Evolutionary conservation across 2,329 filamentous ascomycete species (phyloP).

Genomic region (Colletotrichum sp.): DNA sequence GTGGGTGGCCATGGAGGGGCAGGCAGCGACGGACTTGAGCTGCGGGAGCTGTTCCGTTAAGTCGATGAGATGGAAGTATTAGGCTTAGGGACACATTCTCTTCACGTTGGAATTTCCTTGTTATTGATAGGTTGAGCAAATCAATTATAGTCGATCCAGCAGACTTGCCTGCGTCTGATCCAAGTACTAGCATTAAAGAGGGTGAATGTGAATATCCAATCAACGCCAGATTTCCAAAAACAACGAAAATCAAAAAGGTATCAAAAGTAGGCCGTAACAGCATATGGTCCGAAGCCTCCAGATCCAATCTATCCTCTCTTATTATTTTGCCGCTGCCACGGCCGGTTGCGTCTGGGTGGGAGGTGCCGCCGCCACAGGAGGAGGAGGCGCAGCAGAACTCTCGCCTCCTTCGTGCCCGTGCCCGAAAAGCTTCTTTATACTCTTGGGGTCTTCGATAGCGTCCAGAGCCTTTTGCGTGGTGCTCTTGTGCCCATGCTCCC

Average conservation of each 20-base stretch:
- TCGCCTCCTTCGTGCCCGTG: conserved; percentile 1
- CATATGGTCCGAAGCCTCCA: neutral
- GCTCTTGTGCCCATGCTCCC: conserved; percentile 48
- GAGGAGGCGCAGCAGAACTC: neutral
- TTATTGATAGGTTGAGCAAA: neutral
- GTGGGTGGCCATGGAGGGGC: neutral
- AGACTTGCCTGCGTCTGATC: neutral
- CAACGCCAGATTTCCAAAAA: neutral
- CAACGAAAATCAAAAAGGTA: neutral
- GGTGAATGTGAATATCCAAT: neutral
- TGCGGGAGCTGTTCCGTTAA: neutral
- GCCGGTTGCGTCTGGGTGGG: neutral
- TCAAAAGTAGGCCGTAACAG: neutral
- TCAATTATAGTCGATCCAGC: neutral
- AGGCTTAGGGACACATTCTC: neutral
- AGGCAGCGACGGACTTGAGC: neutral
- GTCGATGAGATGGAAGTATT: neutral
- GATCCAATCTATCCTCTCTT: neutral
- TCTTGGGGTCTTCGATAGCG: conserved; percentile 54
- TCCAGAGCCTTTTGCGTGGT: conserved; percentile 59
- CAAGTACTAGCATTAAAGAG: neutral
- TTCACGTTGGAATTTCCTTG: neutral
- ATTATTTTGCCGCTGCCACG: neutral
- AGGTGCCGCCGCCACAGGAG: neutral
- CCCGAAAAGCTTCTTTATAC: conserved; percentile 41